Evolutionary conservation across 805 yeast species (phyloP).

Genomic region (Pichia ethanolica): DNA sequence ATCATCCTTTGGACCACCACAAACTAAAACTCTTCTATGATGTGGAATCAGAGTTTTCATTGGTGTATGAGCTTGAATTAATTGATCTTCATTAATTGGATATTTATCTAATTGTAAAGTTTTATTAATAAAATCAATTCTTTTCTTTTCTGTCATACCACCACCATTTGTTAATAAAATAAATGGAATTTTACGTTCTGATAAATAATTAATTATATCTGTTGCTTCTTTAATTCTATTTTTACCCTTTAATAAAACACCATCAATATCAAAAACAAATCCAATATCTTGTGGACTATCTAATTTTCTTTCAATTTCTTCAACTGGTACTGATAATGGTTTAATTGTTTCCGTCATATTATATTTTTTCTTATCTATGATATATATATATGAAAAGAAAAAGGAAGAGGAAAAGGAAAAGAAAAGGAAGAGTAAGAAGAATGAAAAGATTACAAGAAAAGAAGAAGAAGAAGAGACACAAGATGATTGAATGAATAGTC

Average conservation of each 20-base stretch:
- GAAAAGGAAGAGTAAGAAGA: not conserved
- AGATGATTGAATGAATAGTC: not conserved
- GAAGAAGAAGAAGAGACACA: not conserved
- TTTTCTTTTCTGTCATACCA: conserved; percentile 40
- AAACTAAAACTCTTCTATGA: conserved; percentile 60
- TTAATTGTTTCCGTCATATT: conserved; percentile 1
- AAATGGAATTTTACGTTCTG: conserved; percentile 57
- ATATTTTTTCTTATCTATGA: not conserved
- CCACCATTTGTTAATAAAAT: conserved; percentile 90
- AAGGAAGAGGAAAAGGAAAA: not conserved
- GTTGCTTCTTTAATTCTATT: conserved; percentile 59
- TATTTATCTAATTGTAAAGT: conserved; percentile 30
- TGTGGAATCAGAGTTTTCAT: conserved; percentile 50
- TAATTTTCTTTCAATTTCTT: conserved; percentile 8
- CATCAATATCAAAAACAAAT: conserved; percentile 57
- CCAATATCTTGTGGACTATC: conserved; percentile 19
- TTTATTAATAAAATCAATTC: conserved; percentile 46
- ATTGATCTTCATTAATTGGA: conserved; percentile 49
- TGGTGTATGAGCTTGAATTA: conserved; percentile 87
- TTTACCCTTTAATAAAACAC: conserved; percentile 74
- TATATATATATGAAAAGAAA: not conserved
- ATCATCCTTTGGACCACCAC: conserved; percentile 75
- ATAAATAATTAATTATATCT: conserved; percentile 40
- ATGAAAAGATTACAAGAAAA: not conserved
- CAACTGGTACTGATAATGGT: conserved; percentile 12